A percentile compares a stretch with the other conserved stretches of the same genome.
Evolutionary conservation across 2,329 filamentous ascomycete species (phyloP).

Genomic region (Cladophialophora exuberans): DNA sequence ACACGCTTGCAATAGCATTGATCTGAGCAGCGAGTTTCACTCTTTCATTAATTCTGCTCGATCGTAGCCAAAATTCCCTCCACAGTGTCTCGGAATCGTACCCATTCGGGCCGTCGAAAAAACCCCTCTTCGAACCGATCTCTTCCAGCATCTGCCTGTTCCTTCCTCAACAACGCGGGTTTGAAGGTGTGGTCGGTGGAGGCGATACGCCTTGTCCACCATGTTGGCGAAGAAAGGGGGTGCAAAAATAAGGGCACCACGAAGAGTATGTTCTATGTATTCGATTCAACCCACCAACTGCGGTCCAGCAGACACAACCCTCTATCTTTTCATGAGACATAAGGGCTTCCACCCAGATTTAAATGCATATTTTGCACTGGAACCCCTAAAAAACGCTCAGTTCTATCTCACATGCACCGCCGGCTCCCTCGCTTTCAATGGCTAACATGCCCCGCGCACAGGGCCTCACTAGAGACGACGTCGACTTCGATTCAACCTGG

Average conservation of each 20-base stretch:
- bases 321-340: neutral
- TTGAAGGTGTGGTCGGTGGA: conserved; percentile 6
- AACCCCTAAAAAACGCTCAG: neutral
- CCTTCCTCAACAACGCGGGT: neutral
- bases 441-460: conserved; percentile 37
- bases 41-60: neutral
- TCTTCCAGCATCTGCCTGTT: conserved; percentile 1
- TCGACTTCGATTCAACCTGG: conserved; percentile 90
- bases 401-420: neutral
- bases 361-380: no score
- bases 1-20: no score
- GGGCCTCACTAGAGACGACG: conserved; percentile 62
- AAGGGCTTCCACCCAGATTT: neutral
- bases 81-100: neutral
- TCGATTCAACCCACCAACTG: neutral
- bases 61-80: neutral
- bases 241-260: conserved; percentile 66
- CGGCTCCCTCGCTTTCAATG: neutral
- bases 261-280: conserved; percentile 59
- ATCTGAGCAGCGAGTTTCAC: no score
- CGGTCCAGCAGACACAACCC: conserved; percentile 2
- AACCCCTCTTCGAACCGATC: neutral
- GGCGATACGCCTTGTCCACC: conserved; percentile 11
- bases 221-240: conserved; percentile 60
- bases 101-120: neutral